A percentile compares a stretch with the other conserved stretches of the same genome.
phyloP scores from a whole-genome alignment of 2,329 filamentous ascomycete genomes.

The Cercospora sp. region DNA sequence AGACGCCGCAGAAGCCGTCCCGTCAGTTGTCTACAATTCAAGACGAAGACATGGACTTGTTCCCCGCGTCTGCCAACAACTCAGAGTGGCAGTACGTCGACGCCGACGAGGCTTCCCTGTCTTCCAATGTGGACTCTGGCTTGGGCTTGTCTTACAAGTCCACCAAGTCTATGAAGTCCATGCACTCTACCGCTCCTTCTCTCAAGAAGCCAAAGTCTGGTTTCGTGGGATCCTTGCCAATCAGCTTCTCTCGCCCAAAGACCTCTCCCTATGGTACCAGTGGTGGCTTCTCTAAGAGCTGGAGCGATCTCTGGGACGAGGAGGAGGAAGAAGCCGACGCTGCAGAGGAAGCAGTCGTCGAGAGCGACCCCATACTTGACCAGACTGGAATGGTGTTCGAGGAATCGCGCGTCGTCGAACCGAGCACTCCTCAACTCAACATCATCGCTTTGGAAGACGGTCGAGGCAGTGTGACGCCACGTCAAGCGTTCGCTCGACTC shows the following conservation, averaged over 20 bases:
- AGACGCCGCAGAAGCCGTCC: slow-evolving; percentile 66
- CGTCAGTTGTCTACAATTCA: slow-evolving; percentile 86
- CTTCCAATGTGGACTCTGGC: slow-evolving; percentile 80
- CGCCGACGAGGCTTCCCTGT: slow-evolving; percentile 75
- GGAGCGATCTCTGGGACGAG: slow-evolving; percentile 98
- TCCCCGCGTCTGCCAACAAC: slow-evolving; percentile 71
- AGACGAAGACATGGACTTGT: slow-evolving; percentile 79
- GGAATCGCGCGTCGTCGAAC: slow-evolving; percentile 42
- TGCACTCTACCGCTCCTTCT: slow-evolving; percentile 46
- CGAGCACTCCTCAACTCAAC: slow-evolving; percentile 59
- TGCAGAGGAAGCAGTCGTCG: slow-evolving; percentile 38
- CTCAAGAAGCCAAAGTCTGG: slow-evolving; percentile 70
- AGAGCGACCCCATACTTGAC: slow-evolving; percentile 34
- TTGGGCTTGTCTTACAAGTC: slow-evolving; percentile 80
- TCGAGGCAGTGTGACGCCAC: slow-evolving; percentile 51
- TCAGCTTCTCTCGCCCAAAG: slow-evolving; percentile 60
- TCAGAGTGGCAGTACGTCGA: slow-evolving; percentile 71
- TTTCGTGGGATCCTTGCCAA: slow-evolving; percentile 68
- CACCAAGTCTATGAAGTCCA: slow-evolving; percentile 47
- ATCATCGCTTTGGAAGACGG: slow-evolving; percentile 48
- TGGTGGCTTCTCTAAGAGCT: slow-evolving; percentile 84
- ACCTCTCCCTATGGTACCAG: slow-evolving; percentile 48
- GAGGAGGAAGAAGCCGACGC: slow-evolving; percentile 73
- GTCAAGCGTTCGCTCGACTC: slow-evolving; percentile 55
- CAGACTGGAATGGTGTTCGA: slow-evolving; percentile 35